Conservation (phyloP, 805 yeast species). For the Maudiozyma serrabonitensis region DNA sequence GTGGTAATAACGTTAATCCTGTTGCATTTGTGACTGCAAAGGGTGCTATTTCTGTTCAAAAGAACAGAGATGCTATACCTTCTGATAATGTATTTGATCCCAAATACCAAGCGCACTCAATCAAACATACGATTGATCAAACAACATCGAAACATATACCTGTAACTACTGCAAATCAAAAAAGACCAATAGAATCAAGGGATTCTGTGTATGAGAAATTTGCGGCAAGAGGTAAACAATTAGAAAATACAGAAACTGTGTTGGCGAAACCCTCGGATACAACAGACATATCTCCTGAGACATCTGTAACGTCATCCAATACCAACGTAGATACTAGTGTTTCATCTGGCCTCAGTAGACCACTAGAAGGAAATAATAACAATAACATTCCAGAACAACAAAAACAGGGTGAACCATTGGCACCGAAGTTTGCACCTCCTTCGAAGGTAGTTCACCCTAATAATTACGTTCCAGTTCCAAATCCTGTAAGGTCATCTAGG, state of each 20-base stretch:
- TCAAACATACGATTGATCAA: slow-evolving; percentile 56
- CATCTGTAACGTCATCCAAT: not conserved
- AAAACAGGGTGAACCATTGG: not conserved
- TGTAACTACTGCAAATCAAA: slow-evolving; percentile 16
- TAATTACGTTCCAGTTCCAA: slow-evolving; percentile 4
- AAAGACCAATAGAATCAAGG: slow-evolving; percentile 14
- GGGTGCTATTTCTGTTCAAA: slow-evolving; percentile 48
- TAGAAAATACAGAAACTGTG: not conserved
- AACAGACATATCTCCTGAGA: not conserved
- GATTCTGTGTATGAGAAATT: slow-evolving; percentile 20
- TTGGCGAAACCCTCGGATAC: not conserved
- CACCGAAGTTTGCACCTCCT: slow-evolving; percentile 21
- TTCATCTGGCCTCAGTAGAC: not conserved
- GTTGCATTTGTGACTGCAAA: slow-evolving; percentile 52
- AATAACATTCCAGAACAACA: not conserved
- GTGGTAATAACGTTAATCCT: slow-evolving; percentile 1
- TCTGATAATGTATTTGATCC: slow-evolving; percentile 43
- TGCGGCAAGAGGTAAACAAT: slow-evolving; percentile 27
- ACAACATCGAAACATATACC: slow-evolving; percentile 53
- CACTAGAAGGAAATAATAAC: not conserved
- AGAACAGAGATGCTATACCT: slow-evolving; percentile 31
- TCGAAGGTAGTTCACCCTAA: slow-evolving; percentile 21
- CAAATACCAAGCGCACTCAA: slow-evolving; percentile 46
- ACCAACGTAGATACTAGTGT: not conserved
- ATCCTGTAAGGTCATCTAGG: slow-evolving; percentile 7